Base-by-base conservation (phyloP, 2,329 filamentous ascomycete species). In the Aspergillus fumigatiaffinis region DNA sequence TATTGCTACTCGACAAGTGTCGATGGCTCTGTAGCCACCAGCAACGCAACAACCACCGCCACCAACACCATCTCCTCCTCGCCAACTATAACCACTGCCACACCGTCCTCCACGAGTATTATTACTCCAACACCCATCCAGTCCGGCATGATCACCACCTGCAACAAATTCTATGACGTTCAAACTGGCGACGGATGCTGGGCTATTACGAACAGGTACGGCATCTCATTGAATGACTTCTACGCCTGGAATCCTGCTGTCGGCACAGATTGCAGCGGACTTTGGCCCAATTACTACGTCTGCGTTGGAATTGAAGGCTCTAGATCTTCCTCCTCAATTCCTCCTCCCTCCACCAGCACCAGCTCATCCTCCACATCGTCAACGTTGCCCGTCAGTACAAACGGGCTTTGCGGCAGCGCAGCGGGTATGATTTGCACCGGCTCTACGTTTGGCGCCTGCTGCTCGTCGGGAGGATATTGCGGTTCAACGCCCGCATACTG, bases 211-310 rank as follows among this genome's bases (percentile, higher is more conserved):
- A 21, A 47, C 1, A 9, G 20, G 1, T 4, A 41, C 5, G 50
- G 52, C 4, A 51, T 61, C 35, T 17, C 55, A 4, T 35, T 50
- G n/a, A 29, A 21, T 4, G 50, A 61, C 12, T 63, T 68, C 41
- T 55, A 62, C 26, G 10, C 53, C 9, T 66, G 63, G 65, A 68
- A 68, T 28, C 63, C 65, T 3, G 54, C 54, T 1, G 58, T 66
- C 1, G 52, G 53, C 0, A 55, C 9, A 5, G 55, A 58, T 26
- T 67, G 63, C 29, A 17, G 52, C 1, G 38, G 29, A n/a, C 52
- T 67, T 10, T 46, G 51, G 44, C 49, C 58, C 1, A 58, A 51
- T 21, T 53, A 60, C 21, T 66, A 63, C 51, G 61, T 65, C 41
- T 66, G 64, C 44, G 50, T 65, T 32, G 63, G 61, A 2, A 51